phyloP scores from a whole-genome alignment of 2,329 filamentous ascomycete species.

The Ceratocystiopsis minuta region DNA sequence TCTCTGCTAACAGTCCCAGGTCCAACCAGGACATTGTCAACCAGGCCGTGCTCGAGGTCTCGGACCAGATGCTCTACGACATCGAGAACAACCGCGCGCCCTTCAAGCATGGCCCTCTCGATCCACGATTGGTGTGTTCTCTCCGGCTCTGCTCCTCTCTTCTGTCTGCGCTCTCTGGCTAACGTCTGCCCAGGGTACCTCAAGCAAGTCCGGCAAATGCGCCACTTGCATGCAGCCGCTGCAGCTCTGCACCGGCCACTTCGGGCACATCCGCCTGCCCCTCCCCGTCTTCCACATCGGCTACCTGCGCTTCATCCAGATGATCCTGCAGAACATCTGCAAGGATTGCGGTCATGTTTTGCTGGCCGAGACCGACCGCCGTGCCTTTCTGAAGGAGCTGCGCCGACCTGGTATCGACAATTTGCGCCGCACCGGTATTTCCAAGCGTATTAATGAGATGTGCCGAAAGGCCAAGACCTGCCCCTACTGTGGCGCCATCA shows the following conservation, averaged over 20 bases:
- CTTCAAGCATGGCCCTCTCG: conserved; percentile 69
- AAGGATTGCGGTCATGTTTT: conserved; percentile 81
- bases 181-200: conserved; percentile 43
- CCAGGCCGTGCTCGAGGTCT: conserved; percentile 85
- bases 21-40: conserved; percentile 90
- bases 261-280: conserved; percentile 79
- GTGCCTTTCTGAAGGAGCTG: conserved; percentile 60
- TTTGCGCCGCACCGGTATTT: conserved; percentile 62
- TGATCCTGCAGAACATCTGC: conserved; percentile 87
- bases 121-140: conserved; percentile 49
- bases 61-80: conserved; percentile 87
- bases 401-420: conserved; percentile 73
- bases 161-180: conserved; percentile 1
- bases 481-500: conserved; percentile 61
- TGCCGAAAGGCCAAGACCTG: conserved; percentile 77
- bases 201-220: conserved; percentile 64
- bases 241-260: conserved; percentile 82
- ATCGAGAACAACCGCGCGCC: conserved; percentile 61
- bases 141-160: conserved; percentile 12
- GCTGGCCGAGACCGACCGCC: conserved; percentile 62
- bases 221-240: conserved; percentile 68
- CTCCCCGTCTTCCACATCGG: conserved; percentile 91
- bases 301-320: conserved; percentile 84
- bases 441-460: conserved; percentile 75
- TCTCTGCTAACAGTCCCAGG: conserved; percentile 22